Base-by-base conservation (phyloP, 2,329 filamentous ascomycete genomes). In the Helotiales sp. region DNA sequence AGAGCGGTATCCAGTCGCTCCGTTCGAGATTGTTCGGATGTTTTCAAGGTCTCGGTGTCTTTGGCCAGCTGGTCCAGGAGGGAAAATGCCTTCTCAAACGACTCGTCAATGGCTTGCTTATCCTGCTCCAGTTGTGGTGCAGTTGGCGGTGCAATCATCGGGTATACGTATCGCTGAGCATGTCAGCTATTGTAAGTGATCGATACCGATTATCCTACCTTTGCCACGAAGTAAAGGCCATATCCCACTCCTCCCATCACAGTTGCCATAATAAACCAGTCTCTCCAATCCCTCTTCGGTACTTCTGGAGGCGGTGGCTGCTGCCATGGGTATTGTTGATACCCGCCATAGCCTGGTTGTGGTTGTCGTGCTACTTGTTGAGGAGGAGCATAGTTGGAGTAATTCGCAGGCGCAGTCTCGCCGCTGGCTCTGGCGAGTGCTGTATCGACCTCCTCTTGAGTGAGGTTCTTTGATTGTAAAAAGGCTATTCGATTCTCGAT, bases 231-330 rank as follows among this genome's bases (percentile, higher is more conserved):
- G 72, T 95, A 99, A 22, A 96, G 75, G 0, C 93, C 93, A 70
- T 97, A 98, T 36, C 91, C 83, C 19, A 97, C 87, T 49, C 93
- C 91, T 57, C 92, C 89, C 62, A 96, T 88, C 12, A 98, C 90
- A 0, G 95, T 99, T 7, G 95, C 95, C 91, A 98, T 96, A 74
- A 99, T 98, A 76, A 99, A 99, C 90, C 92, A 98, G 72, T 99
- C 95, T 61, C 96, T 84, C 95, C 95, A 99, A 76, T 99, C 95
- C 70, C 95, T 82, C 71, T 86, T 87, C 2, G 92, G 92, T 2
- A 86, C 76, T 55, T 82, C 79, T 1, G 81, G 81, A 3, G 83
- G 78, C 7, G 80, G 74, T 27, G 74, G 76, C 29, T 78, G 79
- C 67, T 84, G 83, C 83, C 83, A 87, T 65, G 80, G 77, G 57